Conservation (phyloP, 2,329 filamentous ascomycete species). For the Eurotiales sp. region DNA sequence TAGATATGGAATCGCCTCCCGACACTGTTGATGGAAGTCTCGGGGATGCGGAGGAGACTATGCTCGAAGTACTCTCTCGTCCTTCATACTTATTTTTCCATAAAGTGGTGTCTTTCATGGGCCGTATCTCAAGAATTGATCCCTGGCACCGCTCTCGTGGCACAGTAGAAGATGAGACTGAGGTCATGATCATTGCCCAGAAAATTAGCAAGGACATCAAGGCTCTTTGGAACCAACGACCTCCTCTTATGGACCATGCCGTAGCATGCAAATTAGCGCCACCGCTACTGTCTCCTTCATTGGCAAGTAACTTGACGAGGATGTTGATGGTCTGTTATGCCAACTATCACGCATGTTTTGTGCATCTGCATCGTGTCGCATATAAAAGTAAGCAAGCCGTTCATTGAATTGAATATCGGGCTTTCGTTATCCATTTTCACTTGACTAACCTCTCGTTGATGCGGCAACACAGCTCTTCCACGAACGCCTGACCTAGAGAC, state of each 20-base stretch:
- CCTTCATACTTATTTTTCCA: constrained; percentile 57
- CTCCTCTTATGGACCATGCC: constrained; percentile 55
- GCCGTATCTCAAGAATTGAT: constrained; percentile 55
- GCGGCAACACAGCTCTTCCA: constrained; percentile 39
- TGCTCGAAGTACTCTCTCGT: constrained; percentile 55
- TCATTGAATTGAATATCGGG: no score
- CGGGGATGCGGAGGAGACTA: constrained; percentile 42
- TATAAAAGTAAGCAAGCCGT: constrained; percentile 35
- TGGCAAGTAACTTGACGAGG: constrained; percentile 50
- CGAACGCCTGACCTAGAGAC: constrained; percentile 42
- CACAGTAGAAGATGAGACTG: constrained; percentile 56
- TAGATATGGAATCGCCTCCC: constrained; percentile 8
- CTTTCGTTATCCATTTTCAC: neutral
- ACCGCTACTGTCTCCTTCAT: constrained; percentile 46
- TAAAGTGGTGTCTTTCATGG: constrained; percentile 56
- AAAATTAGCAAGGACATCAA: constrained; percentile 50
- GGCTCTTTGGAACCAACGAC: constrained; percentile 49
- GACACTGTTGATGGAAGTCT: constrained; percentile 21
- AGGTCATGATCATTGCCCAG: constrained; percentile 54
- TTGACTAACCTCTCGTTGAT: neutral
- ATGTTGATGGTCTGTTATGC: constrained; percentile 55
- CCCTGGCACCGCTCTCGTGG: constrained; percentile 55
- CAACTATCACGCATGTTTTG: constrained; percentile 55
- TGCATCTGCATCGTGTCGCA: constrained; percentile 56
- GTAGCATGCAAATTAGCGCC: constrained; percentile 50